These are phyloP conservation scores for Aureobasidium sp. DNA, from an alignment of 2,329 filamentous ascomycete genomes.

Conservation along the genomic window DNA sequence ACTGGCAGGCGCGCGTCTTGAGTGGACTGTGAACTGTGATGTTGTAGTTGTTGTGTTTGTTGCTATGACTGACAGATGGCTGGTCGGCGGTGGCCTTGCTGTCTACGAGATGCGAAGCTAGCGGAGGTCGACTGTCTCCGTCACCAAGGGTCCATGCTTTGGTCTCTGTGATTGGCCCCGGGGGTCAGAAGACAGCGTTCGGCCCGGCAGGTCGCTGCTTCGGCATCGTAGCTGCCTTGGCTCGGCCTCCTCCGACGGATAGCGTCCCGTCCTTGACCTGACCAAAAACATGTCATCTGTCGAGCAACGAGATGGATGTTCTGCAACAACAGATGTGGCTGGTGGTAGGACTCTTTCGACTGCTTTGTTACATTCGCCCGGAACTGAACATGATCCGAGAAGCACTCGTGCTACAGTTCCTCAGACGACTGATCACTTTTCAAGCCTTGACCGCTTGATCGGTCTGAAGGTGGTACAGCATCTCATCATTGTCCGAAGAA, in stretches of 20 bases:
- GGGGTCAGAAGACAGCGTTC: neutral
- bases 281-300: neutral
- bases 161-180: neutral
- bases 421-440: neutral
- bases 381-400: neutral
- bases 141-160: neutral
- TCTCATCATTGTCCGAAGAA: neutral
- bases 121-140: neutral
- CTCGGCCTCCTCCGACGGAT: neutral
- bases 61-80: neutral
- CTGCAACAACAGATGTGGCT: neutral
- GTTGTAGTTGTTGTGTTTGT: neutral
- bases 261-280: neutral
- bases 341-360: too few species aligned
- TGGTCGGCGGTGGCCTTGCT: neutral
- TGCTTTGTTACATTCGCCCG: neutral
- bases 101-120: neutral
- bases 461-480: neutral
- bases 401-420: neutral
- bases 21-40: neutral
- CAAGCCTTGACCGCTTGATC: neutral
- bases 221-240: neutral
- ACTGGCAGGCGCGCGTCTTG: neutral
- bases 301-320: neutral
- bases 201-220: neutral